Conservation (phyloP, 2,329 filamentous ascomycete genomes). For the Cladosporium cucumerinum region DNA sequence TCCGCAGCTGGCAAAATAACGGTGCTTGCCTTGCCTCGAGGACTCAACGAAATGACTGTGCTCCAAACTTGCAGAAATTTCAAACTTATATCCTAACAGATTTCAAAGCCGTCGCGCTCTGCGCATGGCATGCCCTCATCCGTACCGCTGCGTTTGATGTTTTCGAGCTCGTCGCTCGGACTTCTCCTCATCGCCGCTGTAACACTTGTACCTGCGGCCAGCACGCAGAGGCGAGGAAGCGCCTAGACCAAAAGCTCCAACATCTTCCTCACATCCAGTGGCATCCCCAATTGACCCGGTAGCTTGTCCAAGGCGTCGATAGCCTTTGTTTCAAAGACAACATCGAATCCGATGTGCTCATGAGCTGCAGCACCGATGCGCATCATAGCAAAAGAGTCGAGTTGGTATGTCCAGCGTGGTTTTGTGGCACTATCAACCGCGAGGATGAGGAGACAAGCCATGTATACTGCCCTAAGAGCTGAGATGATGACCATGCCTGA, state of each 20-base stretch:
- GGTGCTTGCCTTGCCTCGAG: slow-evolving; percentile 35
- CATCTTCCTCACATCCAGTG: not conserved
- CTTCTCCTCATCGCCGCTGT: not conserved
- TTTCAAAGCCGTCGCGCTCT: too few species aligned
- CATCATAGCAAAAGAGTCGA: not conserved
- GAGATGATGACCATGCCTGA: not conserved
- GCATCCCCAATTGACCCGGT: not conserved
- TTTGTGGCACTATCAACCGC: not conserved
- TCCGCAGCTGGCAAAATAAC: slow-evolving; percentile 43
- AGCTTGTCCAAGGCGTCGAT: not conserved
- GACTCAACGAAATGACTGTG: slow-evolving; percentile 39
- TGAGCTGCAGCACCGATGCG: not conserved
- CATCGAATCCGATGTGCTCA: not conserved
- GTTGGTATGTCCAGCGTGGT: not conserved
- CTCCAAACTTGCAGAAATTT: too few species aligned
- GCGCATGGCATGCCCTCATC: not conserved
- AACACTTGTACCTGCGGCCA: not conserved
- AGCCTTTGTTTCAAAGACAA: not conserved
- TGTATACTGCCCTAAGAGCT: not conserved
- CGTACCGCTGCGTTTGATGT: not conserved
- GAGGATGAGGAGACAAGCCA: not conserved
- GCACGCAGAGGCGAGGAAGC: not conserved
- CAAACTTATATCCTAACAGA: too few species aligned
- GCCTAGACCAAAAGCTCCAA: not conserved
- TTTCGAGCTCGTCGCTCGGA: not conserved